Base-by-base conservation (phyloP, 1,284 basidiomycete genomes). In the Fomitiporia mediterranea region DNA sequence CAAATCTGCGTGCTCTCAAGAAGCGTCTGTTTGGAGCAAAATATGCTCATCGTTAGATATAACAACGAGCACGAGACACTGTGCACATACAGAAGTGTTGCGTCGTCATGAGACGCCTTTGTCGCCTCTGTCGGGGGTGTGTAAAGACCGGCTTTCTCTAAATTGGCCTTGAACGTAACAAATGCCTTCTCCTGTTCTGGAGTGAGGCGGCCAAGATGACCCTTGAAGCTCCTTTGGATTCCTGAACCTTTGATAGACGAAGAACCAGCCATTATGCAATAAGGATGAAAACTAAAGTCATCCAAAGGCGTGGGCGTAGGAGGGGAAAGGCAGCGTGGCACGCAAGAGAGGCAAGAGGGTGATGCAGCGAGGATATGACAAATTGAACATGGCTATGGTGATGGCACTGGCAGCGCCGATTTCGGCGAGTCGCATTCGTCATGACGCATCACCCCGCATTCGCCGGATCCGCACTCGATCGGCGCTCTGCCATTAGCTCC, bases 1-100 rank as follows among this genome's bases (percentile, higher is more conserved):
- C 77, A 64, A 82, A 90, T 54, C 74, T 74, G 60, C 89, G 77
- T 4, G 89, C 89, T 25, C 87, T 77, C 3, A 91, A 76, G 64
- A 91, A 91, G 8, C 89, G 85, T 23, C 88, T 91, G 65, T 25
- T 15, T n/a, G n/a, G n/a, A n/a, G n/a, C n/a, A 38, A 25, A 17
- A 6, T 27, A 34, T 2, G 25, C 4, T 5, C 5, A 21, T 17
- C 19, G 25, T 15, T 13, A 13, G 25, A 43, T 39, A 34, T 35
- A 27, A 47, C 5, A 13, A 13, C 42, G 43, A 25, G 15, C n/a
- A 27, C 9, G 25, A 42, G 23, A 15, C 19, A 39, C 28, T 4
- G 43, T 11, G 38, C 19, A 72, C 83, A 58, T 60, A 89, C 87
- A 87, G 67, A 21, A 90, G 68, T 4, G 85, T 87, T 2, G 76